Evolutionary conservation across 495 filamentous ascomycete species (phyloP).

Genomic region (Neurospora sp.): DNA sequence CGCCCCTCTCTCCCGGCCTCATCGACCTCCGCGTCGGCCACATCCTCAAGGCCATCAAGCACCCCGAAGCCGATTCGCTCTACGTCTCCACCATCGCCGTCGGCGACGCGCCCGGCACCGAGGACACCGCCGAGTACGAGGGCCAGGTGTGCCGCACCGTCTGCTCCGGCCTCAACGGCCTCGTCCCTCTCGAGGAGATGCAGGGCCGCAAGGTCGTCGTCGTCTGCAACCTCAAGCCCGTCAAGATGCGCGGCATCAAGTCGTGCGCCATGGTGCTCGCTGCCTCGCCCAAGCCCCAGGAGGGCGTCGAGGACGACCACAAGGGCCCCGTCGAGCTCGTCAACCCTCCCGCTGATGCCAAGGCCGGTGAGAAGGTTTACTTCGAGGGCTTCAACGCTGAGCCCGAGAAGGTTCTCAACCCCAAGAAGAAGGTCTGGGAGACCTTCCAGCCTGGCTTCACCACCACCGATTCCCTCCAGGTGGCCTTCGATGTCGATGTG

Average conservation of each 20-base stretch:
- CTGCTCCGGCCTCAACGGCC: slow-evolving; percentile 89
- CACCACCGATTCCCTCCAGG: slow-evolving; percentile 68
- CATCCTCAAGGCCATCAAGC: slow-evolving; percentile 86
- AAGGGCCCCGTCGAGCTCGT: slow-evolving; percentile 90
- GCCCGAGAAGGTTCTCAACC: slow-evolving; percentile 87
- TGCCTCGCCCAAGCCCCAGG: slow-evolving; percentile 68
- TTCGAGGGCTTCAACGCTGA: slow-evolving; percentile 93
- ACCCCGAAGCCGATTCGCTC: slow-evolving; percentile 93
- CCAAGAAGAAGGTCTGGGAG: slow-evolving; percentile 99
- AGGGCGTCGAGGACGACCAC: slow-evolving; percentile 75
- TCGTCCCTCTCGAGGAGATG: slow-evolving; percentile 90
- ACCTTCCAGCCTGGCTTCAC: slow-evolving; percentile 89
- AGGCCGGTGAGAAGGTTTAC: slow-evolving; percentile 74
- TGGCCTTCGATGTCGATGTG: slow-evolving; percentile 45
- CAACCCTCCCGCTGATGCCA: slow-evolving; percentile 65
- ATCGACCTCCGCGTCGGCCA: slow-evolving; percentile 96
- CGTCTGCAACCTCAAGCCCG: slow-evolving; percentile 95
- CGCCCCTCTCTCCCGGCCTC: slow-evolving; percentile 66
- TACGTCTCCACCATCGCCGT: slow-evolving; percentile 95
- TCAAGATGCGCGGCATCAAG: slow-evolving; percentile 97
- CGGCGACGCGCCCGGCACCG: slow-evolving; percentile 76
- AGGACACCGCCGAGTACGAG: slow-evolving; percentile 78
- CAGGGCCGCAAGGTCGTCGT: slow-evolving; percentile 88
- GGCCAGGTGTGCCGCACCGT: slow-evolving; percentile 86
- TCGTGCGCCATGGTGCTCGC: slow-evolving; percentile 93